phyloP scores from a whole-genome alignment of 352 stramenopile species.

The Thalassiosira livingstoniorum region DNA sequence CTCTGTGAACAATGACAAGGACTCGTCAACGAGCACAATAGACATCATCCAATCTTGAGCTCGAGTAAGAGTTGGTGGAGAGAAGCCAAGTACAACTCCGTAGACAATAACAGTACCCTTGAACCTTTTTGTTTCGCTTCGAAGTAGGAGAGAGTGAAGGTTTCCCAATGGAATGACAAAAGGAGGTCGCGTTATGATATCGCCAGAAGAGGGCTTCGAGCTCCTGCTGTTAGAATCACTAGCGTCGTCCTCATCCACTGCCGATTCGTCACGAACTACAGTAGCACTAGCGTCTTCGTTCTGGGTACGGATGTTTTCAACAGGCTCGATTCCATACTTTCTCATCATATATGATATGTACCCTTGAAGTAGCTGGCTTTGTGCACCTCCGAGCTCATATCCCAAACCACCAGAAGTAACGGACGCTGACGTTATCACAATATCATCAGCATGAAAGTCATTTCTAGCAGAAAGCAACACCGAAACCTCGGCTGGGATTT shows the following conservation, averaged over 20 bases:
- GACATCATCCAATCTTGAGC: slow-evolving; percentile 69
- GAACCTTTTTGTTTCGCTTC: slow-evolving; percentile 29
- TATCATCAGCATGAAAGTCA: slow-evolving; percentile 21
- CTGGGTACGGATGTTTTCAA: too few relatives aligned
- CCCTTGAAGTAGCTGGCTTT: background rate
- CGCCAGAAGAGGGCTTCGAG: too few relatives aligned
- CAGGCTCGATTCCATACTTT: too few relatives aligned
- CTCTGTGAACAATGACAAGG: slow-evolving; percentile 35
- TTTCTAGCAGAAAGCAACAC: background rate
- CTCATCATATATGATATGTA: slow-evolving; percentile 2
- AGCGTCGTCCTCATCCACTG: too few relatives aligned
- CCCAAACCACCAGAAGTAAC: background rate
- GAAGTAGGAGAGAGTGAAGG: slow-evolving; percentile 29
- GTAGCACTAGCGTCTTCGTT: background rate
- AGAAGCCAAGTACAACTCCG: slow-evolving; percentile 70
- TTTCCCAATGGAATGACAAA: slow-evolving; percentile 21
- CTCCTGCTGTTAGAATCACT: too few relatives aligned
- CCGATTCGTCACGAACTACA: background rate
- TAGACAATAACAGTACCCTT: slow-evolving; percentile 59
- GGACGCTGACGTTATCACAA: slow-evolving; percentile 9
- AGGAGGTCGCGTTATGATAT: slow-evolving; percentile 17
- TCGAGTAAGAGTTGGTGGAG: slow-evolving; percentile 54
- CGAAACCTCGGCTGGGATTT: background rate
- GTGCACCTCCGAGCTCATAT: background rate
- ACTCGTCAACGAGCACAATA: slow-evolving; percentile 69